Evolutionary conservation across 2,329 filamentous ascomycete genomes (phyloP).

Genomic region (Epichloe hybrida): DNA sequence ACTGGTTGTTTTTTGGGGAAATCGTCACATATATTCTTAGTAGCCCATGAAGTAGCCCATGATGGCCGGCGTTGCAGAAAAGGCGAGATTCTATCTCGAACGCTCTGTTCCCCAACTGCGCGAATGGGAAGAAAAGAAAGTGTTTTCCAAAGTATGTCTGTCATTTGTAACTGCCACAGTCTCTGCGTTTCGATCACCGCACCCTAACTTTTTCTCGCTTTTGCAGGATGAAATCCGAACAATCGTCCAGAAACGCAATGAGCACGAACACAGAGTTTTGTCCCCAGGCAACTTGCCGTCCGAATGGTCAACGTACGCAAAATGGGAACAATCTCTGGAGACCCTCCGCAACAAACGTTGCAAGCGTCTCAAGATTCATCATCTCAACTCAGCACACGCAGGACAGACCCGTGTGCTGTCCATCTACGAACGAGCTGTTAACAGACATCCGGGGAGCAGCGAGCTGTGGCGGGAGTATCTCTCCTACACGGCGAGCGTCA

Average conservation of each 20-base stretch:
- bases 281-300: constrained; percentile 61
- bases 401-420: constrained; percentile 77
- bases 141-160: constrained; percentile 60
- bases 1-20: background rate
- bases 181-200: background rate
- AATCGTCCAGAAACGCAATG: constrained; percentile 79
- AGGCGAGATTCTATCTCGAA: constrained; percentile 90
- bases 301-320: constrained; percentile 76
- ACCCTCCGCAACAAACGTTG: constrained; percentile 69
- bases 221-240: constrained; percentile 75
- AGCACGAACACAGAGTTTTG: constrained; percentile 85
- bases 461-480: constrained; percentile 85
- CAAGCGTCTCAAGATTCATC: constrained; percentile 63
- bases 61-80: constrained; percentile 81
- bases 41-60: constrained; percentile 20
- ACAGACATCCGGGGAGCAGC: constrained; percentile 65
- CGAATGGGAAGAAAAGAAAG: constrained; percentile 80
- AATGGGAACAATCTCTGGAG: constrained; percentile 58
- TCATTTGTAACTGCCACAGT: background rate
- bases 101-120: constrained; percentile 83
- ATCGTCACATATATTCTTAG: background rate
- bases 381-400: constrained; percentile 48
- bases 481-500: constrained; percentile 59
- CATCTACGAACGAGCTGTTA: constrained; percentile 75
- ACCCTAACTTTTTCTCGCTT: background rate